These are phyloP conservation scores for Trichoderma aggressivum DNA, from an alignment of 2,329 filamentous ascomycete species.

Conservation along the genomic window DNA sequence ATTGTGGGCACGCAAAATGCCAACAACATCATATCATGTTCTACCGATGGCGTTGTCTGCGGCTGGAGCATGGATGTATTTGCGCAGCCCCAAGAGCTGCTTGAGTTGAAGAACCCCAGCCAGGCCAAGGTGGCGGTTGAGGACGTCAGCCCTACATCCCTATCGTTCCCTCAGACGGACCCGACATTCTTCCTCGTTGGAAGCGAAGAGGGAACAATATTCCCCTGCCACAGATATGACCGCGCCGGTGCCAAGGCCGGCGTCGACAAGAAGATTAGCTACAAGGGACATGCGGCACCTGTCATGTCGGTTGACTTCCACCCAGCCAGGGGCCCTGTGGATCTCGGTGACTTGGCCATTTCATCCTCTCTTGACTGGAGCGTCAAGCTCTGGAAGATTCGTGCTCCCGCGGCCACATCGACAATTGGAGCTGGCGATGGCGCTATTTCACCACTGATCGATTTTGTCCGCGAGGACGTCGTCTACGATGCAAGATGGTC, in stretches of 20 bases:
- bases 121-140: slow-evolving; percentile 76
- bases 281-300: slow-evolving; percentile 85
- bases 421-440: slow-evolving; percentile 53
- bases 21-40: slow-evolving; percentile 96
- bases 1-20: slow-evolving; percentile 98
- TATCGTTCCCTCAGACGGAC: slow-evolving; percentile 91
- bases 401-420: slow-evolving; percentile 70
- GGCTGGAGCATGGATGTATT: slow-evolving; percentile 98
- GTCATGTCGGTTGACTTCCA: slow-evolving; percentile 98
- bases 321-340: slow-evolving; percentile 84
- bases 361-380: slow-evolving; percentile 95
- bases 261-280: slow-evolving; percentile 83
- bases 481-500: slow-evolving; percentile 97
- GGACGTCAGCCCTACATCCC: slow-evolving; percentile 89
- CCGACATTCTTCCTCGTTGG: slow-evolving; percentile 97
- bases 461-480: slow-evolving; percentile 90
- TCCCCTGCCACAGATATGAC: slow-evolving; percentile 95
- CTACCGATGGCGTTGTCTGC: slow-evolving; percentile 93
- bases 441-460: slow-evolving; percentile 70
- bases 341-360: slow-evolving; percentile 89
- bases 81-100: slow-evolving; percentile 88
- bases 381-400: slow-evolving; percentile 94
- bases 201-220: slow-evolving; percentile 94
- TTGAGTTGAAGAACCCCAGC: slow-evolving; percentile 80
- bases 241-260: slow-evolving; percentile 95